Percentiles rank a stretch among this genome's conserved stretches.
phyloP scores from a whole-genome alignment of 2,329 filamentous ascomycete species.

The Xylariomycetidae sp. region DNA sequence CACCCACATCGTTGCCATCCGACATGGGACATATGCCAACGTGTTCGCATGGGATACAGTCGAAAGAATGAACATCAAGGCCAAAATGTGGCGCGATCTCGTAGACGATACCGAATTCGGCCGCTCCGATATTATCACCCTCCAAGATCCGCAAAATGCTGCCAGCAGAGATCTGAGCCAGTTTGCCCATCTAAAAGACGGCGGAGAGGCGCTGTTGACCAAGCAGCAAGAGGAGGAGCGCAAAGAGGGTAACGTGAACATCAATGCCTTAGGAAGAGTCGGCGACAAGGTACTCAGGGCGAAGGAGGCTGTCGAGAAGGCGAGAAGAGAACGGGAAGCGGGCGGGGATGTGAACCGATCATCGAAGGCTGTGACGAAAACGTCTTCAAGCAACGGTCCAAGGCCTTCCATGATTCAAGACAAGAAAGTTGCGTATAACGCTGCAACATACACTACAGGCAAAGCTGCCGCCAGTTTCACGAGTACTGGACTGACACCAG shows the following conservation, averaged over 20 bases:
- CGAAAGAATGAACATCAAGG: constrained; percentile 90
- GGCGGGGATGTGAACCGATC: constrained; percentile 52
- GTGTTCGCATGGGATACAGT: constrained; percentile 96
- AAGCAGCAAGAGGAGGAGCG: constrained; percentile 65
- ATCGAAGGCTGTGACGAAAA: constrained; percentile 36
- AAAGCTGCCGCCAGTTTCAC: constrained; percentile 91
- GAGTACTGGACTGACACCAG: constrained; percentile 85
- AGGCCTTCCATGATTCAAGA: constrained; percentile 45
- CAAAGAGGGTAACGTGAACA: constrained; percentile 66
- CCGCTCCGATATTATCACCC: constrained; percentile 86
- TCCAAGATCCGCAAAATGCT: constrained; percentile 92
- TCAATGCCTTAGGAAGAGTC: constrained; percentile 69
- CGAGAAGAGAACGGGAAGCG: constrained; percentile 65
- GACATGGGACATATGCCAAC: constrained; percentile 77
- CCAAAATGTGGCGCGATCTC: constrained; percentile 91
- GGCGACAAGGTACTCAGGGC: constrained; percentile 81
- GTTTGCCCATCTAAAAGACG: constrained; percentile 86
- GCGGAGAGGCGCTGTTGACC: constrained; percentile 60
- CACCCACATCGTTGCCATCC: constrained; percentile 88
- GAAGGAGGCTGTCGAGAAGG: constrained; percentile 89
- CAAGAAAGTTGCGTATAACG: constrained; percentile 68
- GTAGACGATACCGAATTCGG: constrained; percentile 82
- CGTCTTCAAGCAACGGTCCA: constrained; percentile 21
- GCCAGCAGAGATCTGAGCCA: constrained; percentile 74
- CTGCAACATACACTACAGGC: constrained; percentile 85